phyloP scores from a whole-genome alignment of 2,329 filamentous ascomycete species.

The Sarocladium brachiariae region DNA sequence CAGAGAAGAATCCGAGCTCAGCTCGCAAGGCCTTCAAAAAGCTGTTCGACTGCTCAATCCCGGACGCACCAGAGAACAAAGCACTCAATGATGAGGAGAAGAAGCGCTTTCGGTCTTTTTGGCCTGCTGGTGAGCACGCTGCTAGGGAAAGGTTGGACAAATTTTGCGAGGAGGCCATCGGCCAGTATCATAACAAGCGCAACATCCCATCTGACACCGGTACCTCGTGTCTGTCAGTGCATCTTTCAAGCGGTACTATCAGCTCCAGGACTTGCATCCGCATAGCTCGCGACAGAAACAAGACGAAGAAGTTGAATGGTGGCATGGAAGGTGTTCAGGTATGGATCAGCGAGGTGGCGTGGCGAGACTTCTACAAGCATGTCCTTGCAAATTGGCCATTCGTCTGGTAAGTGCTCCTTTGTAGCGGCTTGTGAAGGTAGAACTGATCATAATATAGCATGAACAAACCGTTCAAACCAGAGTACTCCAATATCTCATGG shows the following conservation, averaged over 20 bases:
- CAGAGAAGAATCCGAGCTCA: conserved; percentile 25
- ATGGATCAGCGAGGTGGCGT: conserved; percentile 80
- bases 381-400: conserved; percentile 83
- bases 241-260: conserved; percentile 63
- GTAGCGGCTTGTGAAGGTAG: background rate
- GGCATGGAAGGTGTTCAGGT: conserved; percentile 58
- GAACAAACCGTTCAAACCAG: conserved; percentile 66
- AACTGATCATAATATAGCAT: conserved; percentile 27
- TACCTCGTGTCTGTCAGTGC: conserved; percentile 66
- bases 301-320: conserved; percentile 56
- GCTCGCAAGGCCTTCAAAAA: conserved; percentile 38
- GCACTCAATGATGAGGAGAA: conserved; percentile 51
- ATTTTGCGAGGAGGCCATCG: conserved; percentile 60
- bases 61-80: conserved; percentile 57
- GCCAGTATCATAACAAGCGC: conserved; percentile 54
- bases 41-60: conserved; percentile 56
- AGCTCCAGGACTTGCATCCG: conserved; percentile 61
- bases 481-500: conserved; percentile 78
- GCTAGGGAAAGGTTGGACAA: conserved; percentile 55
- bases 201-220: conserved; percentile 56
- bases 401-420: conserved; percentile 52
- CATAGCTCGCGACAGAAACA: conserved; percentile 56
- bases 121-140: conserved; percentile 71
- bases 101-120: conserved; percentile 50
- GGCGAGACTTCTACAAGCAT: conserved; percentile 85